Percentiles rank a stretch among this genome's conserved stretches.
These are phyloP conservation scores for Lachancea thermotolerans DNA, from an alignment of 805 yeast species.

Conservation along the genomic window DNA sequence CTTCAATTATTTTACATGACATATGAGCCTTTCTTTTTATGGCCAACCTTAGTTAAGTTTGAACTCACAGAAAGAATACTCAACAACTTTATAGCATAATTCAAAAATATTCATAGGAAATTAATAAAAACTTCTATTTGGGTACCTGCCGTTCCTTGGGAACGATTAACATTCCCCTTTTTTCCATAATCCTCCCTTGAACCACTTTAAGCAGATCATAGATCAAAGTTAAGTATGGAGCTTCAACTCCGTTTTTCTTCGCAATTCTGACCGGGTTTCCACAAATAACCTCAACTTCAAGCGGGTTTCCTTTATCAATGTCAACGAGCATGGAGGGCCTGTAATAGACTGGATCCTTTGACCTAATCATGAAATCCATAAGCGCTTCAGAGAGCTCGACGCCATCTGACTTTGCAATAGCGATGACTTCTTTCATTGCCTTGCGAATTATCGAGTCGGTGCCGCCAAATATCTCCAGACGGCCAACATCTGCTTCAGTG, in stretches of 20 bases:
- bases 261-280: constrained; percentile 58
- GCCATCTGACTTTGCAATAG: constrained; percentile 66
- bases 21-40: too few relatives aligned
- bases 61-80: too few relatives aligned
- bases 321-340: constrained; percentile 73
- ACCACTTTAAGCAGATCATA: constrained; percentile 54
- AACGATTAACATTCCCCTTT: constrained; percentile 38
- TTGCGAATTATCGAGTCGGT: constrained; percentile 40
- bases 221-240: constrained; percentile 55
- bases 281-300: constrained; percentile 65
- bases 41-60: too few relatives aligned
- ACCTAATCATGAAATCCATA: constrained; percentile 45
- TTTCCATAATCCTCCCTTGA: constrained; percentile 58
- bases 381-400: constrained; percentile 44
- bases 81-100: background rate
- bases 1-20: too few relatives aligned
- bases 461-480: constrained; percentile 41
- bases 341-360: constrained; percentile 54
- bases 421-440: constrained; percentile 60
- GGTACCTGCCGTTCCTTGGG: constrained; percentile 39
- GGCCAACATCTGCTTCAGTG: constrained; percentile 53
- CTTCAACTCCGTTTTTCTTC: constrained; percentile 37
- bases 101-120: background rate
- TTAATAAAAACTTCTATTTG: background rate
- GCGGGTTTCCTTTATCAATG: constrained; percentile 53